A percentile compares a stretch with the other conserved stretches of the same genome.
Conservation (phyloP, 192 early-diverging fungal species). For the Rhizophagus clarus region DNA sequence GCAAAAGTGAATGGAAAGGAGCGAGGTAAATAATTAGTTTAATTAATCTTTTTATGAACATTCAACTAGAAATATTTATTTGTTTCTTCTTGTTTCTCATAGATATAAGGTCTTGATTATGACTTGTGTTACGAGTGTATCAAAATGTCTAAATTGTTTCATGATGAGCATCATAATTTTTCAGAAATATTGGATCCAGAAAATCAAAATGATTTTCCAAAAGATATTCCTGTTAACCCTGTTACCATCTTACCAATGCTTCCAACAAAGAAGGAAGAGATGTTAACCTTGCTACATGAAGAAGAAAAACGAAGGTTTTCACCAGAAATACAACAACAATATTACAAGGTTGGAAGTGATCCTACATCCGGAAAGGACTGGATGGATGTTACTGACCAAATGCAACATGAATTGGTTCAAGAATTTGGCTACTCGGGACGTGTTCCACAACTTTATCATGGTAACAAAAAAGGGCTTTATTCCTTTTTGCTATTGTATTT, state of each 20-base stretch:
- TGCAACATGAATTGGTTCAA: constrained; percentile 19
- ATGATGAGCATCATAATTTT: constrained; percentile 21
- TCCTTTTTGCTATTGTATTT: background rate
- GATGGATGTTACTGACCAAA: constrained; percentile 26
- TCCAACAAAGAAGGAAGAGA: constrained; percentile 24
- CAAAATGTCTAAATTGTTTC: constrained; percentile 10
- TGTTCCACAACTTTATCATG: constrained; percentile 23
- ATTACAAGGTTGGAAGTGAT: constrained; percentile 21
- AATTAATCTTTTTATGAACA: background rate
- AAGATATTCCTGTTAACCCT: background rate
- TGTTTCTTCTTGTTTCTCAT: background rate
- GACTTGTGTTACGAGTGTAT: constrained; percentile 23
- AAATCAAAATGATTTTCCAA: background rate
- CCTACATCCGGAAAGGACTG: constrained; percentile 15
- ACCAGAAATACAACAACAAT: constrained; percentile 24
- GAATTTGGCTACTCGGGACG: constrained; percentile 26
- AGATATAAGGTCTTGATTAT: constrained; percentile 23
- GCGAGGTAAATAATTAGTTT: constrained; percentile 24
- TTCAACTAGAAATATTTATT: constrained; percentile 6
- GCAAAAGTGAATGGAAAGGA: constrained; percentile 18
- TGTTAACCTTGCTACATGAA: constrained; percentile 5
- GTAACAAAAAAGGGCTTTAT: background rate
- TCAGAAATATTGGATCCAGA: background rate
- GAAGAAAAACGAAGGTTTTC: constrained; percentile 19
- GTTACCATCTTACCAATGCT: constrained; percentile 15